A percentile compares a stretch with the other conserved stretches of the same genome.
Conservation (phyloP, 352 stramenopile species). For the Thalassiosira livingstoniorum region DNA sequence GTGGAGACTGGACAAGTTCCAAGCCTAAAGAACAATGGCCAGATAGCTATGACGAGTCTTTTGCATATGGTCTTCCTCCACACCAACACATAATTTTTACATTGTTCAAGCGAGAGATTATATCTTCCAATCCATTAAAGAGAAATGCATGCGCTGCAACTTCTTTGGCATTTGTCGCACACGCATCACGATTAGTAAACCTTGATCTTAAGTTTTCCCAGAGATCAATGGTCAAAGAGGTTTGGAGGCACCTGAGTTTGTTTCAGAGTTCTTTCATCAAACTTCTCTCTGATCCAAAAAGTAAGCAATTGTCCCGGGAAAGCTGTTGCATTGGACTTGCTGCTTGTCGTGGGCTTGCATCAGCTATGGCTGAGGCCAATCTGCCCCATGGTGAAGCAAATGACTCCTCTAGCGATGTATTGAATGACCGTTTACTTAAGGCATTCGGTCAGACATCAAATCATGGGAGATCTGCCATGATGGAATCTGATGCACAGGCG, state of each 20-base stretch:
- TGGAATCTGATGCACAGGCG: constrained; percentile 72
- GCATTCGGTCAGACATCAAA: constrained; percentile 84
- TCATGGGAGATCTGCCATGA: constrained; percentile 75
- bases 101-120: constrained; percentile 63
- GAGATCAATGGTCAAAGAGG: constrained; percentile 56
- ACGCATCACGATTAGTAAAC: constrained; percentile 61
- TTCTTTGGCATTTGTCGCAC: constrained; percentile 71
- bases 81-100: constrained; percentile 76
- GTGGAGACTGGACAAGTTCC: constrained; percentile 45
- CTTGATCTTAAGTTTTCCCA: constrained; percentile 25
- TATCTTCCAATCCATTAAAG: constrained; percentile 71
- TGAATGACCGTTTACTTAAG: constrained; percentile 72
- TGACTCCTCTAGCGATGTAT: constrained; percentile 37
- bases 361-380: background rate
- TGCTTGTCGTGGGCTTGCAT: constrained; percentile 71
- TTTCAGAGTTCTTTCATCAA: constrained; percentile 80
- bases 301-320: constrained; percentile 79
- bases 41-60: constrained; percentile 65
- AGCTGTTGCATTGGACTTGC: constrained; percentile 79
- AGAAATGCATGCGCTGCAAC: constrained; percentile 66
- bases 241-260: constrained; percentile 56
- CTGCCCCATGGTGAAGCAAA: background rate
- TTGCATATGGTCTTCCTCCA: constrained; percentile 65
- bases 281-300: constrained; percentile 78
- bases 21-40: constrained; percentile 34